These are phyloP conservation scores for Phytophthora megakarya DNA, from an alignment of 352 stramenopile species.

Conservation along the genomic window DNA sequence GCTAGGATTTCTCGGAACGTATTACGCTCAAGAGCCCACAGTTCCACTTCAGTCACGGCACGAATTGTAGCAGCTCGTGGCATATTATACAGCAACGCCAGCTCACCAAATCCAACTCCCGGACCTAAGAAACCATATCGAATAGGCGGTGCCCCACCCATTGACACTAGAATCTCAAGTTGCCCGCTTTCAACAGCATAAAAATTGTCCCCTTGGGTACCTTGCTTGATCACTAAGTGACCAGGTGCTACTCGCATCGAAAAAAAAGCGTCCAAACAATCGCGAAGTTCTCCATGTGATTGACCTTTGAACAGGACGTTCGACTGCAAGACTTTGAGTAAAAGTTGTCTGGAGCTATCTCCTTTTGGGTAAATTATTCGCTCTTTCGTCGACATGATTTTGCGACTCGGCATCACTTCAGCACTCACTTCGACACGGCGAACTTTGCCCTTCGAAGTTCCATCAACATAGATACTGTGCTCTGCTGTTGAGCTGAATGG, in stretches of 20 bases:
- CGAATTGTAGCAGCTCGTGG: conserved; percentile 94
- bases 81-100: conserved; percentile 97
- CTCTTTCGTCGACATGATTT: conserved; percentile 58
- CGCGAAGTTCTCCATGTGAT: conserved; percentile 53
- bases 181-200: conserved; percentile 69
- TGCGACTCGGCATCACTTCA: conserved; percentile 76
- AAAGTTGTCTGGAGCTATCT: conserved; percentile 55
- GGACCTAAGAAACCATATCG: conserved; percentile 68
- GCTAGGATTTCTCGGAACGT: conserved; percentile 78
- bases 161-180: conserved; percentile 73
- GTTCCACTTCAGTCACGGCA: conserved; percentile 56
- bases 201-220: conserved; percentile 80
- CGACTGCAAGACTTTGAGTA: conserved; percentile 68
- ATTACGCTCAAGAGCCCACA: conserved; percentile 78
- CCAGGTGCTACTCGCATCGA: conserved; percentile 50
- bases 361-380: conserved; percentile 69
- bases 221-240: conserved; percentile 66
- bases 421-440: conserved; percentile 78
- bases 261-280: conserved; percentile 82
- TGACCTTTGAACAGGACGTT: conserved; percentile 79
- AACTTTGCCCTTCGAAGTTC: conserved; percentile 24
- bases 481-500: conserved; percentile 11
- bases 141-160: conserved; percentile 56
- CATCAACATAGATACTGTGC: not conserved
- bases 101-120: conserved; percentile 93